phyloP scores from a whole-genome alignment of 1,139 yeast genomes.

The Pneumocystis oryctolagi region DNA sequence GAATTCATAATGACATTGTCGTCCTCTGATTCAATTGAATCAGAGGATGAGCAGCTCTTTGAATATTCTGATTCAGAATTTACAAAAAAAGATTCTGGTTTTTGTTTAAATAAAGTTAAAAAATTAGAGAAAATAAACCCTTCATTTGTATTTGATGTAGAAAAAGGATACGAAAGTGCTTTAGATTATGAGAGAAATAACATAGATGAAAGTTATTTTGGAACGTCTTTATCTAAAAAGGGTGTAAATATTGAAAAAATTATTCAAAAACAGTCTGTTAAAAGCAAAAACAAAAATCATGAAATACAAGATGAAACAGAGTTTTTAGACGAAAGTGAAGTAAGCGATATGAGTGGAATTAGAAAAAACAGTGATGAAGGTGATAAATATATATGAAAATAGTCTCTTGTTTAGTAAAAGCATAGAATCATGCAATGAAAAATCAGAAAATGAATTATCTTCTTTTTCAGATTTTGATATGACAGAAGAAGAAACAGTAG shows the following conservation, averaged over 20 bases:
- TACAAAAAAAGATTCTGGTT: conserved; percentile 22
- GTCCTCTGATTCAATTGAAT: conserved; percentile 16
- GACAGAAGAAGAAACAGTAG: conserved; percentile 31
- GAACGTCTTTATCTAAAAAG: conserved; percentile 22
- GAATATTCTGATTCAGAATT: conserved; percentile 17
- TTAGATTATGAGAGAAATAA: conserved; percentile 43
- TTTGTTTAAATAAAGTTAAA: not conserved
- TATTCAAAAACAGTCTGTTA: conserved; percentile 43
- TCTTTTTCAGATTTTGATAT: conserved; percentile 11
- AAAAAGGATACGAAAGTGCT: conserved; percentile 47
- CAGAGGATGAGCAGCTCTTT: conserved; percentile 20
- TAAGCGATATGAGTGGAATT: not conserved
- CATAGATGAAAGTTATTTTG: conserved; percentile 61
- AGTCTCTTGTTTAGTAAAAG: not conserved
- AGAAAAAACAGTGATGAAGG: not conserved
- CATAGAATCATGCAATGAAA: conserved; percentile 28
- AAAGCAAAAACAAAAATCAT: conserved; percentile 30
- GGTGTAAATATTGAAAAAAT: conserved; percentile 73
- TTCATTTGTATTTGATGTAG: conserved; percentile 59
- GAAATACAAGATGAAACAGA: not conserved
- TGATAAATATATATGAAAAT: not conserved
- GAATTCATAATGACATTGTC: conserved; percentile 14
- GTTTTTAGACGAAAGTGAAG: not conserved
- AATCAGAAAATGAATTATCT: conserved; percentile 17
- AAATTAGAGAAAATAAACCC: conserved; percentile 27